These are phyloP conservation scores for Metschnikowia reukaufii DNA, from an alignment of 805 yeast genomes.

Conservation along the genomic window DNA sequence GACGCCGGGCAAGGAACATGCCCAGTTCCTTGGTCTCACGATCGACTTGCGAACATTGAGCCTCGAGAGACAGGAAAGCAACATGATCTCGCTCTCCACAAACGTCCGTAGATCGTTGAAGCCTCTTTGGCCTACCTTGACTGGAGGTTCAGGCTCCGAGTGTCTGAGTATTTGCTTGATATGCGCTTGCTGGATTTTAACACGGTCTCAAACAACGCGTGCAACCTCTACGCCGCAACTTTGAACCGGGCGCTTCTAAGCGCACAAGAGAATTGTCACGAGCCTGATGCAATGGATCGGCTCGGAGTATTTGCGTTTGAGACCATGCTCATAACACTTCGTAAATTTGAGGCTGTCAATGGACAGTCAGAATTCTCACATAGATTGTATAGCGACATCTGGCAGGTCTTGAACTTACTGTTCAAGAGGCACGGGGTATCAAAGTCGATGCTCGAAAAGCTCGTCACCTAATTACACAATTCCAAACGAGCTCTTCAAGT, in stretches of 20 bases:
- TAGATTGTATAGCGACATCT: conserved; percentile 11
- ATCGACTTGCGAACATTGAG: conserved; percentile 25
- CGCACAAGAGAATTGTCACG: not conserved
- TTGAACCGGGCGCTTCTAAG: conserved; percentile 6
- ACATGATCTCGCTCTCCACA: conserved; percentile 12
- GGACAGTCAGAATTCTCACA: conserved; percentile 1
- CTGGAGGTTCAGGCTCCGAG: conserved; percentile 23
- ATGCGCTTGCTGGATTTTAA: conserved; percentile 13
- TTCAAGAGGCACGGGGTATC: conserved; percentile 2
- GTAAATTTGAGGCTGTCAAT: conserved; percentile 18
- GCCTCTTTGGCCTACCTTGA: conserved; percentile 22
- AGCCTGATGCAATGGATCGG: not conserved
- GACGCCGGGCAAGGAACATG: conserved; percentile 6
- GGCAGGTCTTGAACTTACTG: conserved; percentile 3
- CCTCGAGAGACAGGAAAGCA: conserved; percentile 15
- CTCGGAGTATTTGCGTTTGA: conserved; percentile 16
- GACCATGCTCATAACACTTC: conserved; percentile 15
- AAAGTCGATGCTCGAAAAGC: not conserved
- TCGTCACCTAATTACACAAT: conserved; percentile 19
- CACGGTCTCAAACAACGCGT: conserved; percentile 3
- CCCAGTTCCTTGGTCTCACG: conserved; percentile 31
- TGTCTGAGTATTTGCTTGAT: conserved; percentile 24
- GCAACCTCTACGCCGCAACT: conserved; percentile 1
- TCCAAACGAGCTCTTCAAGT: conserved; percentile 53
- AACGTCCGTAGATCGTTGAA: conserved; percentile 19